Base-by-base conservation (phyloP, 148 eudicot genomes). In the Amaranthus hypochondriacus region DNA sequence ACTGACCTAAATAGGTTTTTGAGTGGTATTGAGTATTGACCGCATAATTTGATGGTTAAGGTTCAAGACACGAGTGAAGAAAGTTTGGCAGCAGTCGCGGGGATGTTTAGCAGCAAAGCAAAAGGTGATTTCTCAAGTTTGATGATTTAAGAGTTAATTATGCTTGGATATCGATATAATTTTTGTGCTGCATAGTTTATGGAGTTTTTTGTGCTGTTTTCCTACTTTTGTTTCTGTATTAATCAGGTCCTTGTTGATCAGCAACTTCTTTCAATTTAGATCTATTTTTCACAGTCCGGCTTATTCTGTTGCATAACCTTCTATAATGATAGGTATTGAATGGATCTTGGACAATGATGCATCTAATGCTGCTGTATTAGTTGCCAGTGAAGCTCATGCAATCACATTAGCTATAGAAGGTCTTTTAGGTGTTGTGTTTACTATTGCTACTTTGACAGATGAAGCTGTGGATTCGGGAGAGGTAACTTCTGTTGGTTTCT, bases 271-370 rank as follows among this genome's bases (percentile, higher is more conserved):
- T 52, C 48, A 7, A 66, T 58, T 15, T 14, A n/a, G 50, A 39
- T 48, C 11, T 64, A 18, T 70, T 55, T 10, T 54, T 56, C 14
- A 28, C 15, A 44, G 57, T 50, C 54, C 69, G 12, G 64, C 10
- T 47, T 1, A 52, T 28, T 72, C 69, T 57, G 72, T 48, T 77
- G 68, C 13, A 63, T 55, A 61, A 59, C 51, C 68, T 67, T 76
- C 62, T 53, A 48, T 5, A 39, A 54, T 84, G 69, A 69, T 79
- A 95, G 99, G 99, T 77, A 82, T 95, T 74, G 99, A 95, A 77
- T 95, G 99, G 99, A 95, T 86, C 82, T 86, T 95, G 89, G 99
- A 95, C 68, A 89, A 88, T 66, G 99, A 95, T 87, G 99, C 97
- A 73, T 90, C 99, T 14, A 95, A 95, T 84, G 84, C 94, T 72